Evolutionary conservation across 1,284 basidiomycete species (phyloP).

Genomic region (Anthracocystis panici-leucophaei): DNA sequence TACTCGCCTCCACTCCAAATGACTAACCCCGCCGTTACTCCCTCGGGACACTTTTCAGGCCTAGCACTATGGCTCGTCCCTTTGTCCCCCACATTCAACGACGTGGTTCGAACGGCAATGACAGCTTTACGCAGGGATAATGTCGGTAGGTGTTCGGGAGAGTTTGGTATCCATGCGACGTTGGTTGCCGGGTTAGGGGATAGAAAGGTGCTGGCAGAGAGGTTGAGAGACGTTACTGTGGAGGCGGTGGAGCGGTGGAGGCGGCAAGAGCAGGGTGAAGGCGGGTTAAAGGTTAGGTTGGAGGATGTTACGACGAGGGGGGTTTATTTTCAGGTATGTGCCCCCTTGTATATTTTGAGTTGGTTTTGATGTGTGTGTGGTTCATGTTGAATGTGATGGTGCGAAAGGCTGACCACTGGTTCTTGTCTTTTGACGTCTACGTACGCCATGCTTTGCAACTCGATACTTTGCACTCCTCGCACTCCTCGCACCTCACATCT

Average conservation of each 20-base stretch:
- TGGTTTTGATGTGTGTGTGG: too few relatives aligned
- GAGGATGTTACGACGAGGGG: constrained; percentile 27
- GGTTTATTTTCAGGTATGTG: constrained; percentile 32
- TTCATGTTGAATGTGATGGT: too few relatives aligned
- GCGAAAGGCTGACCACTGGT: too few relatives aligned
- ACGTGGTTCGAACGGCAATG: constrained; percentile 1
- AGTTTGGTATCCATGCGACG: constrained; percentile 36
- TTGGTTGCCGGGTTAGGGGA: constrained; percentile 32
- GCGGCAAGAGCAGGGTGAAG: not conserved
- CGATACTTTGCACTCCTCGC: too few relatives aligned
- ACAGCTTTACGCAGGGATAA: constrained; percentile 1
- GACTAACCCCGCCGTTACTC: not conserved
- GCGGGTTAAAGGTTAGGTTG: constrained; percentile 1
- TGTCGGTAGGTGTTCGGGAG: not conserved
- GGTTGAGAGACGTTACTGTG: not conserved
- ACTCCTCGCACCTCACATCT: not conserved
- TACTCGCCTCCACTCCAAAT: too few relatives aligned
- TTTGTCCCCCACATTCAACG: too few relatives aligned
- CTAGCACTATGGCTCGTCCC: constrained; percentile 23
- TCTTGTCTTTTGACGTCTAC: too few relatives aligned
- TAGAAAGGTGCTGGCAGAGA: not conserved
- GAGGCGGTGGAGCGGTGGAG: constrained; percentile 11
- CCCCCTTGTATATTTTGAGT: not conserved
- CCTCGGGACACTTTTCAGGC: too few relatives aligned
- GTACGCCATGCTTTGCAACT: too few relatives aligned